Base-by-base conservation (phyloP, 768 basidiomycete species). In the Udeniomyces megalosporus region DNA sequence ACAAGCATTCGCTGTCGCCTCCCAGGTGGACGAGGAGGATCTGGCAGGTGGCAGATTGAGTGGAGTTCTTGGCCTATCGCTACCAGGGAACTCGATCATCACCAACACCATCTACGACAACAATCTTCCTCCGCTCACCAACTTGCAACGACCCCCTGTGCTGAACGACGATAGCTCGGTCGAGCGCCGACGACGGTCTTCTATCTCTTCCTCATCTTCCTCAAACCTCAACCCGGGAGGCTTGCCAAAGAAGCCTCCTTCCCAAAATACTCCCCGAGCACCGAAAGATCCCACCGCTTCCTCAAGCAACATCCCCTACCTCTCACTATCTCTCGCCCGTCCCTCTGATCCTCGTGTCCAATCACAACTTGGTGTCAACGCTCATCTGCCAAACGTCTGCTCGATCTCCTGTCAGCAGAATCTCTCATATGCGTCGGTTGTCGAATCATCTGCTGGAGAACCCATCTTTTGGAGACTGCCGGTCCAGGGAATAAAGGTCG, bases 51-150 rank as follows among this genome's bases (percentile, higher is more conserved):
- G 62, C 15, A 32, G 12, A n/a, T 63, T 52, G n/a, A 58, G 56
- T 17, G 62, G 62, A 10, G 56, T 63, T 17, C 45, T 63, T 2
- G 62, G 62, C 12, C 55, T 63, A 10, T 44, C 55, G 46, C 26
- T 63, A 2, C 62, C 62, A 5, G 62, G 62, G 20, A 63, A 63
- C 32, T 63, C 62, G 6, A 51, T 63, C 29, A 57, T 57, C 44
- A 28, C 55, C 42, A 45, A 57, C 44, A 44, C 22, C 22, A 29
- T 57, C 38, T 22, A 24, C 3, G 28, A 38, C 8, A 29, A 45
- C 42, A 57, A 57, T 28, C 62, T 63, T 6, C 56, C 56, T 24
- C 62, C 62, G 17, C 49, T 63, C 20, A 31, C 24, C 29, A 63
- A 63, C 44, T 42, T 63, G n/a, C 56, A 63, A 32, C 52, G 58